These are phyloP conservation scores for Zizania latifolia DNA, from an alignment of 176 grass and related monocot species.

Conservation along the genomic window DNA sequence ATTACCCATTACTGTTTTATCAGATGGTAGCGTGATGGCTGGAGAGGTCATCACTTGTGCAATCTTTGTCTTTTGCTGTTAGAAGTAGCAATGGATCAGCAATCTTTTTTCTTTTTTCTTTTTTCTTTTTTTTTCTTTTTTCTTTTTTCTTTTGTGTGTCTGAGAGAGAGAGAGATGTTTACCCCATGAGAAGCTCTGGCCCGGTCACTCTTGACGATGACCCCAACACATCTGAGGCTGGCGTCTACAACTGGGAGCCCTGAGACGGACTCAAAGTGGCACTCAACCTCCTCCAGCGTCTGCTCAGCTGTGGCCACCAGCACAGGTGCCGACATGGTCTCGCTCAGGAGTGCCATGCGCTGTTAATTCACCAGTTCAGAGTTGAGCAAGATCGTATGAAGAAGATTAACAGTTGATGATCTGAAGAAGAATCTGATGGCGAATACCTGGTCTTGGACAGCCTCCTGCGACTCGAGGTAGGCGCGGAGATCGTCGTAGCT, in stretches of 20 bases:
- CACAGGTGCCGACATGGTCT: constrained; percentile 69
- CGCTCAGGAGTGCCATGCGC: constrained; percentile 17
- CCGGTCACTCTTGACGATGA: constrained; percentile 65
- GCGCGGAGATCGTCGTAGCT: constrained; percentile 64
- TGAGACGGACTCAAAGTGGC: constrained; percentile 58
- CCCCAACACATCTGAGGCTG: constrained; percentile 59
- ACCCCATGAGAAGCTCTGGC: constrained; percentile 64
- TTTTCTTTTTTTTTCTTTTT: neutral
- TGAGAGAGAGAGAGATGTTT: neutral
- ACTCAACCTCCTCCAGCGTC: constrained; percentile 58
- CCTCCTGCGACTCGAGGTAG: constrained; percentile 56
- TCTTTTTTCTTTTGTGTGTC: neutral
- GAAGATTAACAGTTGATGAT: neutral
- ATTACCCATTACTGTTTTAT: constrained; percentile 81
- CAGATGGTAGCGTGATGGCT: constrained; percentile 68
- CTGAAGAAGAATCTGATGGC: neutral
- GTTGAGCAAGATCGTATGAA: neutral
- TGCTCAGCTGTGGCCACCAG: constrained; percentile 42
- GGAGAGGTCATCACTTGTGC: constrained; percentile 76
- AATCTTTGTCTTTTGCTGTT: constrained; percentile 59
- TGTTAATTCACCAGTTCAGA: constrained; percentile 18
- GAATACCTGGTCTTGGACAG: constrained; percentile 32
- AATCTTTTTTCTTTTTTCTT: neutral
- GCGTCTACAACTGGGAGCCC: constrained; percentile 70
- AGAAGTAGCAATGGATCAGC: constrained; percentile 12